Base-by-base conservation (phyloP, 306 rosid genomes). In the Castanea sativa region DNA sequence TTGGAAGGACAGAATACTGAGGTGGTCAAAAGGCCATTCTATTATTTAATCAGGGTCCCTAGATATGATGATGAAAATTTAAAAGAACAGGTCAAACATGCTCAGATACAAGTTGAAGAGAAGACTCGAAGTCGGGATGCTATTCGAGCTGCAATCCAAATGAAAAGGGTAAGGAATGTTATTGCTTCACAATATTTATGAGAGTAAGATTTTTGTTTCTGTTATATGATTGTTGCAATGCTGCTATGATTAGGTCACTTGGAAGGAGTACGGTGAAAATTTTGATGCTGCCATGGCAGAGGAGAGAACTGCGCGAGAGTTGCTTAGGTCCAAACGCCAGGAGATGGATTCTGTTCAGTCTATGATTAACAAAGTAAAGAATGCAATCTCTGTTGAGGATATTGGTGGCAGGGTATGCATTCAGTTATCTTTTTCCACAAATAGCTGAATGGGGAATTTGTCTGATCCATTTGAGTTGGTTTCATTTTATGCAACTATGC, bases 271-370 rank as follows among this genome's bases (percentile, higher is more conserved):
- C 13, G 51, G 33, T 41, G 83, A 83, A 53, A 85, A 79, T 27
- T 21, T 91, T 84, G 89, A 87, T 71, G 91, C 88, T 73, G 89
- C 90, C 76, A 38, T 73, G 69, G 68, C 89, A 13, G 92, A 81
- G 16, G 88, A 83, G 84, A 82, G 88, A 86, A 88, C 88, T 85
- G 89, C 89, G 10, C 80, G 93, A 73, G 91, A 90, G 51, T 63
- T 73, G 27, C 76, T 91, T 33, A 91, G 81, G 92, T 69, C 92
- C 77, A 93, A 87, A 83, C 87, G 93, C 33, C 89, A 81, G 79
- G 97, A 90, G 86, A 80, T 93, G 78, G 98, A 93, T 88, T 77
- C 91, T 68, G 86, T 86, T 86, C 93, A 90, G 63, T 82, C 86
- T 73, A 80, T 72, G 81, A 68, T 85, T 76, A 86, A 77, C 83